Base-by-base conservation (phyloP, 345 rosid genomes). In the Leavenworthia alabamica region DNA sequence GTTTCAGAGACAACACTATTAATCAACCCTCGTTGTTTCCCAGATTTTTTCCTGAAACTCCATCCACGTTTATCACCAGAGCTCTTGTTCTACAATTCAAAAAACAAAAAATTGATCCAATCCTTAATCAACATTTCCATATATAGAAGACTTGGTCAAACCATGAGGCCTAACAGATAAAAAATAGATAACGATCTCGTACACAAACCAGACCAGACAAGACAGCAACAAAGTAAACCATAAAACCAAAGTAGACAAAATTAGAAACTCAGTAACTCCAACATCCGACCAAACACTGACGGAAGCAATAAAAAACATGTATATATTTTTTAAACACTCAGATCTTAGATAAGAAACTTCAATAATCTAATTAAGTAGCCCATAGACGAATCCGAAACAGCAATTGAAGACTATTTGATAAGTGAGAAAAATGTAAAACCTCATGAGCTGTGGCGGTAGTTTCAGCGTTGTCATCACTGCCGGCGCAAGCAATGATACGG, bases 11-110 rank as follows among this genome's bases (percentile, higher is more conserved):
- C 73, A 4, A 70, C 80, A 41, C 57, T 76, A 67, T 72, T 84
- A 72, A 82, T 80, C 33, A 86, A 74, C 46, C 86, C 90, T 17
- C 95, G 70, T 44, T 84, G 95, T 31, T 82, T 72, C 29, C 82
- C 85, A 69, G 95, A 73, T 68, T 78, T 84, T 77, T 84, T 86
- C 67, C 86, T 82, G 79, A 86, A 84, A 78, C 95, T 86, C 95
- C 95, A 86, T 61, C 90, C 81, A 14, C 77, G 68, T 60, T 77
- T 84, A 58, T 80, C 86, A 50, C 72, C 56, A 14, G 88, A 73
- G 37, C 73, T 70, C 66, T 86, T 81, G 59, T 56, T 77, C 95
- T 86, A 82, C 62, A 76, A 76, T 53, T 32, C 54, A 37, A 45
- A 64, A 37, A 5, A n/a, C n/a, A 36, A 7, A 39, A 32, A 42